A percentile compares a stretch with the other conserved stretches of the same genome.
Conservation (phyloP, 208 protist species). For the Trypanosoma boissoni region DNA sequence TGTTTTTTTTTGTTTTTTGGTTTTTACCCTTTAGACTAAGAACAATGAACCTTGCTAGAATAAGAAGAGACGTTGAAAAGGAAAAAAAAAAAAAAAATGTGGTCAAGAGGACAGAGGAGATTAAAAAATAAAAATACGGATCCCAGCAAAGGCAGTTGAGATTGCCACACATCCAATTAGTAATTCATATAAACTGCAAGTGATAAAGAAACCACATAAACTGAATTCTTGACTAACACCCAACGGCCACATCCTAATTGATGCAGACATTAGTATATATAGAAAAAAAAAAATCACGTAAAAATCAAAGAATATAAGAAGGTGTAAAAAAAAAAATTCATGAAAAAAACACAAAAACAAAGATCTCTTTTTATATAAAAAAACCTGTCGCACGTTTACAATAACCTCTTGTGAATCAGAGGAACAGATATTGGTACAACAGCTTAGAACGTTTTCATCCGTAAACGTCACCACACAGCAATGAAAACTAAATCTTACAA, state of each 20-base stretch:
- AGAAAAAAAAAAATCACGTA: slow-evolving; percentile 1
- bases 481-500: too few relatives aligned
- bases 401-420: too few relatives aligned
- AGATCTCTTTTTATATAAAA: background rate
- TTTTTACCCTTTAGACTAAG: too few relatives aligned
- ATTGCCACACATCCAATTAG: background rate
- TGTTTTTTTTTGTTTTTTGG: too few relatives aligned
- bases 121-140: background rate
- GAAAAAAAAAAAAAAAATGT: slow-evolving; percentile 8
- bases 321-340: slow-evolving; percentile 5
- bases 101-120: background rate
- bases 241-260: slow-evolving; percentile 11
- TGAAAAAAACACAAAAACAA: background rate
- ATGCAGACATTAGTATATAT: background rate
- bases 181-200: background rate
- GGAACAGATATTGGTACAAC: too few relatives aligned
- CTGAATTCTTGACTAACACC: background rate
- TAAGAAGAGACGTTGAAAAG: slow-evolving; percentile 6
- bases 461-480: too few relatives aligned
- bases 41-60: background rate
- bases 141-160: too few relatives aligned
- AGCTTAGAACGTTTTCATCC: too few relatives aligned
- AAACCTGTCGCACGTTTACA: background rate
- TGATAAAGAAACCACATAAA: slow-evolving; percentile 2
- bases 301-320: background rate